Evolutionary conservation across 2,329 filamentous ascomycete genomes (phyloP).

Genomic region (Colletotrichum viniferum): DNA sequence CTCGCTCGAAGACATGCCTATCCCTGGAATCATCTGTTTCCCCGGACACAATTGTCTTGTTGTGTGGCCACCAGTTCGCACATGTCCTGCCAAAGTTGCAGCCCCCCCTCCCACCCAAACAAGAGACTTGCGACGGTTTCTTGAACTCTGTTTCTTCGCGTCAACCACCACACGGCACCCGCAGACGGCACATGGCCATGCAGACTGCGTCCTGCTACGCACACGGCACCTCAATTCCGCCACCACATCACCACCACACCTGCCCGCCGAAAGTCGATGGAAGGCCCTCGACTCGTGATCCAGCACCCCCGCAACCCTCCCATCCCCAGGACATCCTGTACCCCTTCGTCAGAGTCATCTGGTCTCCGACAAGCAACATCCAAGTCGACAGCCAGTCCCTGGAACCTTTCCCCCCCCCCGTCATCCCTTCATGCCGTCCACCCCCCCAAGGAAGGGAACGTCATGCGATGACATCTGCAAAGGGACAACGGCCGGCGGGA

Average conservation of each 20-base stretch:
- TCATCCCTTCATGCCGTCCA: not conserved
- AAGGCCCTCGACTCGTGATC: not conserved
- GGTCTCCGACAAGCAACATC: not conserved
- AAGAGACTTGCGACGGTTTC: not conserved
- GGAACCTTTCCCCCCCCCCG: not conserved
- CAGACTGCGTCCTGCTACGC: not conserved
- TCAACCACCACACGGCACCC: not conserved
- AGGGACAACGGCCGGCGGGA: not conserved
- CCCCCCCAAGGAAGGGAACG: not conserved
- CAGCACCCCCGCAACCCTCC: too few relatives aligned
- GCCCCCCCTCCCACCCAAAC: not conserved
- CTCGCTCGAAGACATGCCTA: not conserved
- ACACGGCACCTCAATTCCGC: not conserved
- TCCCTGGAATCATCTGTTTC: not conserved
- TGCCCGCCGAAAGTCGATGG: not conserved
- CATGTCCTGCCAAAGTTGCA: not conserved
- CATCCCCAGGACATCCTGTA: too few relatives aligned
- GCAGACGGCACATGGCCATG: not conserved
- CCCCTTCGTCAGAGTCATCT: not conserved
- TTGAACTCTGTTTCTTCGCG: not conserved
- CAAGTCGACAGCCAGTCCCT: not conserved
- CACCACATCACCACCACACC: not conserved
- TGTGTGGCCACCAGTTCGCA: not conserved
- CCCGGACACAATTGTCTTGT: not conserved
- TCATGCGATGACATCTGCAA: not conserved